phyloP scores from a whole-genome alignment of 192 early-diverging fungal genomes.

The Umbelopsis ramanniana region DNA sequence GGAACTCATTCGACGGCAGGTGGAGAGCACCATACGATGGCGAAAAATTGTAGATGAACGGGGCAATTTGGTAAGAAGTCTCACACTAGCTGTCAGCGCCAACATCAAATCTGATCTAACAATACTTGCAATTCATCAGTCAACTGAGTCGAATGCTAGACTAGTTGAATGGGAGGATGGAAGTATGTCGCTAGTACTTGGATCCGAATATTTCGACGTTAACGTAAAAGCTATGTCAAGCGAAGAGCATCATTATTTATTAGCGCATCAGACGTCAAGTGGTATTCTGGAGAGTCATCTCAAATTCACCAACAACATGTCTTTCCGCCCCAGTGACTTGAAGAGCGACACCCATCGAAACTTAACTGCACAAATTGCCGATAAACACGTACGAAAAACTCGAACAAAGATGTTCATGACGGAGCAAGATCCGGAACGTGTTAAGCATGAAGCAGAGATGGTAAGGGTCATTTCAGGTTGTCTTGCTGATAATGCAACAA shows the following conservation, averaged over 20 bases:
- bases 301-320: slow-evolving; percentile 61
- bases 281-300: slow-evolving; percentile 71
- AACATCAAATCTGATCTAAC: not conserved
- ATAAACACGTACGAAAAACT: slow-evolving; percentile 65
- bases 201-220: slow-evolving; percentile 77
- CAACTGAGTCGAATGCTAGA: slow-evolving; percentile 75
- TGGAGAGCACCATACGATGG: slow-evolving; percentile 84
- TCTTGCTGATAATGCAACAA: not conserved
- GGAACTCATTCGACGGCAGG: slow-evolving; percentile 48
- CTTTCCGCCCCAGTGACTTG: slow-evolving; percentile 65
- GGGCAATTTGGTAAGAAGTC: slow-evolving; percentile 29
- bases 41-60: slow-evolving; percentile 50
- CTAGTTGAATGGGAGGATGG: slow-evolving; percentile 83
- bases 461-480: slow-evolving; percentile 30
- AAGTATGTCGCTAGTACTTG: slow-evolving; percentile 70
- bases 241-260: slow-evolving; percentile 64
- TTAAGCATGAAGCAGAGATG: slow-evolving; percentile 63
- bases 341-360: slow-evolving; percentile 65
- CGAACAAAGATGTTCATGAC: slow-evolving; percentile 69
- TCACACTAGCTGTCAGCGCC: not conserved
- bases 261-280: slow-evolving; percentile 54
- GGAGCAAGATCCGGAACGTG: slow-evolving; percentile 70
- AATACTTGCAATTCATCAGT: slow-evolving; percentile 11
- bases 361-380: slow-evolving; percentile 68
- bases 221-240: slow-evolving; percentile 51